Conservation (phyloP, 1,139 yeast genomes). For the Taphrina flavorubra region DNA sequence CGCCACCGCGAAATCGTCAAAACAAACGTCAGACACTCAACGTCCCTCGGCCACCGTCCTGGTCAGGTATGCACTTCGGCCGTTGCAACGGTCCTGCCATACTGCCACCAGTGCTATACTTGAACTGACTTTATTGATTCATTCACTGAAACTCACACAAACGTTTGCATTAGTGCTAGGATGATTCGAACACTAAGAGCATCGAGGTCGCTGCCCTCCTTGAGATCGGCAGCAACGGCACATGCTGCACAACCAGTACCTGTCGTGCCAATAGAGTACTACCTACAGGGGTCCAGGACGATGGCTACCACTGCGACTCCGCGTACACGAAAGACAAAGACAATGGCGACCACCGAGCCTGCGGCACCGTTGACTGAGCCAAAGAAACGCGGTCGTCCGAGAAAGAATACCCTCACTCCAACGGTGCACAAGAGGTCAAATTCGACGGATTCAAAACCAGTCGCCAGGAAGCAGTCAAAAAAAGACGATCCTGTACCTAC, state of each 20-base stretch:
- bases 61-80: background rate
- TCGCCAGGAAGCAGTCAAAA: background rate
- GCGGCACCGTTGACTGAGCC: constrained; percentile 31
- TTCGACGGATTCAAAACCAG: constrained; percentile 32
- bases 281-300: background rate
- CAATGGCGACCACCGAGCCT: background rate
- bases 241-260: constrained; percentile 35
- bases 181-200: constrained; percentile 37
- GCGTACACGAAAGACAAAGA: constrained; percentile 23
- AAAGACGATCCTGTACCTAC: constrained; percentile 10
- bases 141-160: too few relatives aligned
- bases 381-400: constrained; percentile 36
- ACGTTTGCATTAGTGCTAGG: background rate
- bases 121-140: background rate
- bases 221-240: constrained; percentile 22
- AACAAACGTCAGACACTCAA: constrained; percentile 1
- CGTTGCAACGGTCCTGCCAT: constrained; percentile 7
- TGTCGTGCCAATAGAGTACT: constrained; percentile 12
- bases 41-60: too few relatives aligned
- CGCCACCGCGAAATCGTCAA: constrained; percentile 12
- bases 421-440: constrained; percentile 28
- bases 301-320: constrained; percentile 33
- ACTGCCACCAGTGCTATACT: background rate
- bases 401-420: constrained; percentile 17
- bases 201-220: constrained; percentile 33